These are phyloP conservation scores for Chromosphaera perkinsii DNA, from an alignment of 208 protist species.

Conservation along the genomic window DNA sequence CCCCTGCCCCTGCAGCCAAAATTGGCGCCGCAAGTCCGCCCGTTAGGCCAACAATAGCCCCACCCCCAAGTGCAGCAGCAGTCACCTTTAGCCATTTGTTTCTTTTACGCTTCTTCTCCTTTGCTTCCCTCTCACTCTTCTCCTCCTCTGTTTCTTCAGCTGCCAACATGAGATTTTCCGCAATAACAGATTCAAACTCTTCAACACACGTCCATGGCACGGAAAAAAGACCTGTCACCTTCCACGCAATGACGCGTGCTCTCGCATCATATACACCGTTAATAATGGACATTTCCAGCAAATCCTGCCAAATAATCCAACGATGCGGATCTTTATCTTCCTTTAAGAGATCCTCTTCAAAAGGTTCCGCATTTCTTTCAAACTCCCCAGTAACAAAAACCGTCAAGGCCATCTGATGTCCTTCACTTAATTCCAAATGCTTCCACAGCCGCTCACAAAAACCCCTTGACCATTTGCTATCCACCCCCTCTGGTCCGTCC, in stretches of 20 bases:
- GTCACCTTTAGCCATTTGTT: background rate
- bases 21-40: background rate
- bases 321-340: background rate
- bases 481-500: too few relatives aligned
- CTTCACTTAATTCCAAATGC: background rate
- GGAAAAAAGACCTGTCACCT: background rate
- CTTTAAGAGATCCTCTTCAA: background rate
- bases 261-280: background rate
- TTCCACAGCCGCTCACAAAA: background rate
- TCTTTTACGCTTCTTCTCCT: background rate
- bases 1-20: background rate
- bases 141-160: background rate
- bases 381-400: background rate
- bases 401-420: background rate
- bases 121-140: background rate
- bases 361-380: background rate
- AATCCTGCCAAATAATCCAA: background rate
- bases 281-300: background rate
- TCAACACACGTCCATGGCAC: background rate
- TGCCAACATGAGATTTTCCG: background rate
- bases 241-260: background rate
- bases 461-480: background rate
- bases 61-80: background rate
- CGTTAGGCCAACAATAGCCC: background rate
- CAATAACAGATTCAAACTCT: background rate